Conservation (phyloP, 2,329 filamentous ascomycete species). For the Fusarium sp. region DNA sequence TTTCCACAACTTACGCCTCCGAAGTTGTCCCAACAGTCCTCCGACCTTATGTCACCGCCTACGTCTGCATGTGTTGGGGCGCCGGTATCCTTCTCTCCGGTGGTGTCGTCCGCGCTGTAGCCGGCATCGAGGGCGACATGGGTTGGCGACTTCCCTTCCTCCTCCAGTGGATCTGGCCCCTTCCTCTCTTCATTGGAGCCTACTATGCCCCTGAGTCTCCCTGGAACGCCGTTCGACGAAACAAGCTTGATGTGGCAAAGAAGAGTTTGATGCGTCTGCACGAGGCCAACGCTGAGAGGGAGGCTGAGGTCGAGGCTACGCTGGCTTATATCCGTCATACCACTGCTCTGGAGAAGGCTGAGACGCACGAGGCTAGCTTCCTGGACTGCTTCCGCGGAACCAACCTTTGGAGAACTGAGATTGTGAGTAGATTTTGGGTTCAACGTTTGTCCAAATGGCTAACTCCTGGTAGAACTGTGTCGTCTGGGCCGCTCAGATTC, state of each 20-base stretch:
- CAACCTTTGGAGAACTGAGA: slow-evolving; percentile 56
- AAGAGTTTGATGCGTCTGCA: slow-evolving; percentile 42
- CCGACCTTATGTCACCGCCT: slow-evolving; percentile 55
- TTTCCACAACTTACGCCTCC: slow-evolving; percentile 58
- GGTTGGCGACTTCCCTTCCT: slow-evolving; percentile 53
- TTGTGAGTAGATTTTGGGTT: slow-evolving; percentile 20
- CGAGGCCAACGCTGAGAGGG: slow-evolving; percentile 36
- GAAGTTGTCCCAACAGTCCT: slow-evolving; percentile 52
- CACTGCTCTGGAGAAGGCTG: slow-evolving; percentile 51
- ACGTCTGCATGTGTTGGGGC: slow-evolving; percentile 59
- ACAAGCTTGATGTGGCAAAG: slow-evolving; percentile 43
- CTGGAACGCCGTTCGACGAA: slow-evolving; percentile 47
- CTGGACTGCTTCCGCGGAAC: slow-evolving; percentile 59
- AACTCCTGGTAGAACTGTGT: slow-evolving; percentile 46
- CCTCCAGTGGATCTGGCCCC: slow-evolving; percentile 51
- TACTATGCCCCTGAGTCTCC: slow-evolving; percentile 47
- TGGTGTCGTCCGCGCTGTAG: slow-evolving; percentile 52
- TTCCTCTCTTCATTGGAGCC: slow-evolving; percentile 43
- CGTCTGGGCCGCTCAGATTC: slow-evolving; percentile 54
- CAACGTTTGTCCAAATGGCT: not conserved
- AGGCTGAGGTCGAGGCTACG: slow-evolving; percentile 39
- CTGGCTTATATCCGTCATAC: slow-evolving; percentile 31
- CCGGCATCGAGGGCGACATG: slow-evolving; percentile 48
- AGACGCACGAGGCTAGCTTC: slow-evolving; percentile 51
- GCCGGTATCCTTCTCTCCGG: slow-evolving; percentile 57